These are phyloP conservation scores for Ceratobasidium sp. DNA, from an alignment of 1,284 basidiomycete species.

Conservation along the genomic window DNA sequence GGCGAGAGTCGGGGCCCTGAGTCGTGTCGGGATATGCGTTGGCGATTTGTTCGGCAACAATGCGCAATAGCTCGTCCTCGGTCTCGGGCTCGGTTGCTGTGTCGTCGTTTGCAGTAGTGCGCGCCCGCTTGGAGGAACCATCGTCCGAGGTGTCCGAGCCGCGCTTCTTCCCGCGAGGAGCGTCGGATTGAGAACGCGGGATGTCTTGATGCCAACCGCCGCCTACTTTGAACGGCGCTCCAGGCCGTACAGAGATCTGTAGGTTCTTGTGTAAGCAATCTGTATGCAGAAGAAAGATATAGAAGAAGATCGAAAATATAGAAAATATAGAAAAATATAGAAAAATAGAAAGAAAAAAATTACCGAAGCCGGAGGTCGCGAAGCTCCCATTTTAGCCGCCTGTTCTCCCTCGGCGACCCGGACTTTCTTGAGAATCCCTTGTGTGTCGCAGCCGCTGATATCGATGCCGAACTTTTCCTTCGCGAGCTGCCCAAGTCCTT, in stretches of 20 bases:
- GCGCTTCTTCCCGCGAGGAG: not conserved
- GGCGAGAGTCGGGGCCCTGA: not conserved
- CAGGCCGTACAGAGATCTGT: not conserved
- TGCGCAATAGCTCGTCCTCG: too few species aligned
- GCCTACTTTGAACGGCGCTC: slow-evolving; percentile 12
- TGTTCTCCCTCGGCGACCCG: slow-evolving; percentile 17
- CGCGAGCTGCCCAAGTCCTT: not conserved
- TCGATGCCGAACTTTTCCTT: slow-evolving; percentile 16
- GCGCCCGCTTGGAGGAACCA: not conserved
- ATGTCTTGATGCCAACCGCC: slow-evolving; percentile 13
- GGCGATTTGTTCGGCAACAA: not conserved
- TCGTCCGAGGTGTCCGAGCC: not conserved
- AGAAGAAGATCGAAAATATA: too few species aligned
- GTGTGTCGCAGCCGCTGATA: too few species aligned
- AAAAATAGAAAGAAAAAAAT: not conserved
- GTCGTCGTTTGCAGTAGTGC: not conserved
- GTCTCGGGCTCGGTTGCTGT: not conserved
- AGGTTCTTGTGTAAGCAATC: too few species aligned
- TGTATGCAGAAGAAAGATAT: too few species aligned
- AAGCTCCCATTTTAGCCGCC: slow-evolving; percentile 20
- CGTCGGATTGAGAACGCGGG: not conserved
- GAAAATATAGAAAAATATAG: too few species aligned
- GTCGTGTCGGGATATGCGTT: too few species aligned
- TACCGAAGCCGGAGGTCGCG: slow-evolving; percentile 14
- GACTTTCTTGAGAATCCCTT: not conserved